These are phyloP conservation scores for Podospora comata DNA, from an alignment of 495 filamentous ascomycete genomes.

Conservation along the genomic window DNA sequence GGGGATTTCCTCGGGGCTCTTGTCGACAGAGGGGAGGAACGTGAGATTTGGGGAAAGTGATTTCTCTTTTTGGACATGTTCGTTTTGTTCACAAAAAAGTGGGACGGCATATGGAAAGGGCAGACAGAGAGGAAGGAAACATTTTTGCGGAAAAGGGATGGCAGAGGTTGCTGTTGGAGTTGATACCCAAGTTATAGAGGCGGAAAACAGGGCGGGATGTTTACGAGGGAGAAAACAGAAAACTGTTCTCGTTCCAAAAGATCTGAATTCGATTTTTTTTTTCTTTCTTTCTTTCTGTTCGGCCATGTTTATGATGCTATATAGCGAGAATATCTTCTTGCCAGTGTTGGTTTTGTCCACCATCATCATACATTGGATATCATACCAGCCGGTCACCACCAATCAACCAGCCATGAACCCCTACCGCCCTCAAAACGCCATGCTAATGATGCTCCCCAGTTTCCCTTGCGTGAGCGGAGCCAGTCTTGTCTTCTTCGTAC, in stretches of 20 bases:
- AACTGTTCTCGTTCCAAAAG: not conserved
- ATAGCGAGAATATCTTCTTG: not conserved
- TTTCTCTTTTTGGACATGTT: not conserved
- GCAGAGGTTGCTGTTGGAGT: too few species aligned
- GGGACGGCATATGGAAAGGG: too few species aligned
- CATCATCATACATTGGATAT: not conserved
- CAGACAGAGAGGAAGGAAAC: too few species aligned
- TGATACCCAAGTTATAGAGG: too few species aligned
- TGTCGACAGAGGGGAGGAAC: conserved; percentile 38
- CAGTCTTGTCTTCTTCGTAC: not conserved
- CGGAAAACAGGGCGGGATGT: too few species aligned
- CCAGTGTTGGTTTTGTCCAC: too few species aligned
- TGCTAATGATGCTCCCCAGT: not conserved
- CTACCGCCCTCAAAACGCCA: not conserved
- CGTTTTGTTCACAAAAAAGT: too few species aligned
- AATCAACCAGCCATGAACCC: not conserved
- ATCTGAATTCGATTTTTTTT: not conserved
- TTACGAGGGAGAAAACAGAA: too few species aligned
- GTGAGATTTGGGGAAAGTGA: conserved; percentile 37
- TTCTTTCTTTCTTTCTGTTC: not conserved
- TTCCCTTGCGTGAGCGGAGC: conserved; percentile 4
- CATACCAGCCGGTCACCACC: not conserved
- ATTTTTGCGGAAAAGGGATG: too few species aligned
- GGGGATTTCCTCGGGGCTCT: conserved; percentile 48
- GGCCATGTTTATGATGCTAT: not conserved